phyloP scores from a whole-genome alignment of 495 filamentous ascomycete species.

The Lasiosphaeria miniovina region DNA sequence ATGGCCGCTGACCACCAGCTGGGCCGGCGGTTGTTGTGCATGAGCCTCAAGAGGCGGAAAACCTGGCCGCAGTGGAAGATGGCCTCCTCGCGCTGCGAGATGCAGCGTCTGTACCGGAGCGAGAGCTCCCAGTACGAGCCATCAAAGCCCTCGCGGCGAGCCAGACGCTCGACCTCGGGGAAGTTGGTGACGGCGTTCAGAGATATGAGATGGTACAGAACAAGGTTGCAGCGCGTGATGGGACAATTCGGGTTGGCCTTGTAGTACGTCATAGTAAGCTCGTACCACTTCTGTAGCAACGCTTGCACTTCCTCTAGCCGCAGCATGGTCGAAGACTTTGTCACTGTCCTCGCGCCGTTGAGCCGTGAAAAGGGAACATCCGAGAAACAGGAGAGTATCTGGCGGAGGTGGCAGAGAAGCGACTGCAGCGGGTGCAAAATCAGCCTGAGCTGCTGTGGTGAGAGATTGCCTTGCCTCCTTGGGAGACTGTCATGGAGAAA shows the following conservation, averaged over 20 bases:
- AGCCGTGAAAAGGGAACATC: conserved; percentile 33
- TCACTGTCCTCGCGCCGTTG: conserved; percentile 35
- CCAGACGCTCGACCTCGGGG: conserved; percentile 56
- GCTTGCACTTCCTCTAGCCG: conserved; percentile 54
- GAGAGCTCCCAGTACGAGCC: conserved; percentile 46
- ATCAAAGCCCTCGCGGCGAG: conserved; percentile 50
- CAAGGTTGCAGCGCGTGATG: conserved; percentile 51
- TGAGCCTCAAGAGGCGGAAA: conserved; percentile 46
- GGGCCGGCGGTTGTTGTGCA: conserved; percentile 44
- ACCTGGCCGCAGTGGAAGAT: conserved; percentile 62
- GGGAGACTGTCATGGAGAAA: conserved; percentile 47
- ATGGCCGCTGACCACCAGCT: conserved; percentile 54
- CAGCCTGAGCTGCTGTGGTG: conserved; percentile 48
- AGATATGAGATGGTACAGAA: conserved; percentile 61
- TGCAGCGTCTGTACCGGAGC: conserved; percentile 48
- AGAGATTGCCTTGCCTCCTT: conserved; percentile 31
- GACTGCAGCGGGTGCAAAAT: conserved; percentile 53
- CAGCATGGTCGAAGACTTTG: conserved; percentile 48
- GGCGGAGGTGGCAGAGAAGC: conserved; percentile 46
- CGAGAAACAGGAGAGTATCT: conserved; percentile 47
- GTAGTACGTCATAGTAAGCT: conserved; percentile 40
- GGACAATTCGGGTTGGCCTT: conserved; percentile 36
- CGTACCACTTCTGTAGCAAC: conserved; percentile 57
- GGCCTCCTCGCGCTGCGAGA: conserved; percentile 53
- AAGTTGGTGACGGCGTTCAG: conserved; percentile 59